Percentiles rank a stretch among this genome's conserved stretches.
Conservation (phyloP, 164 flowering plant genomes). For the Tetracentron sinense region DNA sequence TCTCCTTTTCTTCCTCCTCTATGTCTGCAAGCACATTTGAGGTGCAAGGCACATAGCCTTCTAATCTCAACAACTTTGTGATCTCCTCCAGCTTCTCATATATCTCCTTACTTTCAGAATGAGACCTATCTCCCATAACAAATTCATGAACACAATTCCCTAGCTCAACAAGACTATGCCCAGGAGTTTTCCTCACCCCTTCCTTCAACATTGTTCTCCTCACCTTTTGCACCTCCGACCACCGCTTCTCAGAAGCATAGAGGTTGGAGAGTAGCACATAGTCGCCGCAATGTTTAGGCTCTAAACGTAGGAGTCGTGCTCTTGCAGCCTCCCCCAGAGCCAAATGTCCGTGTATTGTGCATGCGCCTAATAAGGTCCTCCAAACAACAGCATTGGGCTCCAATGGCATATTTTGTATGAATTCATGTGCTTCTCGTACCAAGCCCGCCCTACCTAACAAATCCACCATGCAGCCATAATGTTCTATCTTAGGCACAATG, state of each 20-base stretch:
- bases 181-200: conserved; percentile 32
- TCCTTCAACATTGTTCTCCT: conserved; percentile 26
- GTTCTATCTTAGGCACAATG: conserved; percentile 32
- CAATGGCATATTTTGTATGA: conserved; percentile 26
- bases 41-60: conserved; percentile 28
- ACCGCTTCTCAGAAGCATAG: conserved; percentile 26
- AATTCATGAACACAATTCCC: conserved; percentile 30
- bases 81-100: conserved; percentile 29
- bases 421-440: conserved; percentile 26
- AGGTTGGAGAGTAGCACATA: conserved; percentile 33
- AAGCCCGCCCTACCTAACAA: conserved; percentile 33
- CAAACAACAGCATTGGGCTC: conserved; percentile 35
- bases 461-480: conserved; percentile 41
- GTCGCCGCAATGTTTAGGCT: conserved; percentile 34
- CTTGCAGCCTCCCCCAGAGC: conserved; percentile 25
- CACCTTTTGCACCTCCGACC: conserved; percentile 26
- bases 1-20: conserved; percentile 36
- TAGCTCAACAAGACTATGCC: conserved; percentile 33
- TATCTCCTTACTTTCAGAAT: conserved; percentile 27
- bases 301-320: conserved; percentile 19
- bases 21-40: conserved; percentile 33
- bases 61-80: conserved; percentile 20
- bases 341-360: conserved; percentile 25
- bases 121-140: conserved; percentile 34
- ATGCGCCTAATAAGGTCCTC: conserved; percentile 34